A percentile compares a stretch with the other conserved stretches of the same genome.
phyloP scores from a whole-genome alignment of 805 yeast species.

The Metschnikowia santaceciliae region DNA sequence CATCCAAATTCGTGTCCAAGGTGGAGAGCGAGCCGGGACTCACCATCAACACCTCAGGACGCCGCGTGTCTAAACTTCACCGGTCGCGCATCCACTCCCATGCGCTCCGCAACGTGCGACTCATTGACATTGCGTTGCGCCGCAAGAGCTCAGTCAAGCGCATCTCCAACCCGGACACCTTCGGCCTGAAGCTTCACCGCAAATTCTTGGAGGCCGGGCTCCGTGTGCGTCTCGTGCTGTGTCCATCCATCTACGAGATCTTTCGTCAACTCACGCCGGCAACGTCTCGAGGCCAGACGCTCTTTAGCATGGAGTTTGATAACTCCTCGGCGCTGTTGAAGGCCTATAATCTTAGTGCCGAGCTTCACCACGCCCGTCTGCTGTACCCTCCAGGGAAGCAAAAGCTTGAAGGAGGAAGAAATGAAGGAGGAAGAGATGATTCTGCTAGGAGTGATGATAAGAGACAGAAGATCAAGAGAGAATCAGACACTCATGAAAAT shows the following conservation, averaged over 20 bases:
- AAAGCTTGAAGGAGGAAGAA: no score
- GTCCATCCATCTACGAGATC: slow-evolving; percentile 41
- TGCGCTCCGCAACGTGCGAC: slow-evolving; percentile 13
- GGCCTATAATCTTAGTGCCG: not conserved
- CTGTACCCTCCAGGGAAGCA: not conserved
- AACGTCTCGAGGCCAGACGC: slow-evolving; percentile 21
- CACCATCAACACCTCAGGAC: slow-evolving; percentile 8
- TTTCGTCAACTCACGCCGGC: slow-evolving; percentile 42
- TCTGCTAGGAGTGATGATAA: no score
- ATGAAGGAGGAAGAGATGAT: no score
- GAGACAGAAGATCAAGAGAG: no score
- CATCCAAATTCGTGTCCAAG: slow-evolving; percentile 2
- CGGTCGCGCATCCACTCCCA: slow-evolving; percentile 17
- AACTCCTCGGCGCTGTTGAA: not conserved
- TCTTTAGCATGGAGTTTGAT: slow-evolving; percentile 8
- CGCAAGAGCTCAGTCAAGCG: slow-evolving; percentile 26
- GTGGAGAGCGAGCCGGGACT: slow-evolving; percentile 3
- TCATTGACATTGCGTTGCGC: slow-evolving; percentile 31
- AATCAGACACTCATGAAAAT: no score
- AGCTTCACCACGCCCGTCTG: not conserved
- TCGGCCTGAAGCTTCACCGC: slow-evolving; percentile 29
- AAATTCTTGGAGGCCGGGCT: slow-evolving; percentile 51
- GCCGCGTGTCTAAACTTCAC: slow-evolving; percentile 8
- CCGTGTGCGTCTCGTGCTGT: slow-evolving; percentile 44
- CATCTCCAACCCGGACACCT: slow-evolving; percentile 8